phyloP scores from a whole-genome alignment of 2,329 filamentous ascomycete species.

The Fusarium austroafricanum region DNA sequence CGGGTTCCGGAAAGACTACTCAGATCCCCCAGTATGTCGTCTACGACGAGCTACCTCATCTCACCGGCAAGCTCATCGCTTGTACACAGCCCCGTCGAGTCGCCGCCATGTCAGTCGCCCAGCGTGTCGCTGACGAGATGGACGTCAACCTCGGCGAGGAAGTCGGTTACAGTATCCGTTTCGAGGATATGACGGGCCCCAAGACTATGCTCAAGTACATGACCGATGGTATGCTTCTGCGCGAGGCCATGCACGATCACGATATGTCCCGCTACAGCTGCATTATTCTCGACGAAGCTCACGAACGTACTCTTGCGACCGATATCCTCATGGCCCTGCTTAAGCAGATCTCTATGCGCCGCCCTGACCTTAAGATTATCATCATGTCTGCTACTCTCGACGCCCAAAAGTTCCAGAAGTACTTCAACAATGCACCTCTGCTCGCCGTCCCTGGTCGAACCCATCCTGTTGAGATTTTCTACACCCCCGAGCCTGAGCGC shows the following conservation, averaged over 20 bases:
- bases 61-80: constrained; percentile 87
- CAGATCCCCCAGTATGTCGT: constrained; percentile 99
- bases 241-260: constrained; percentile 97
- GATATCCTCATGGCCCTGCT: constrained; percentile 97
- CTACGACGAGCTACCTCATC: constrained; percentile 93
- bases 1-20: constrained; percentile 98
- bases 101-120: constrained; percentile 97
- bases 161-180: constrained; percentile 98
- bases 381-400: constrained; percentile 99
- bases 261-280: constrained; percentile 92
- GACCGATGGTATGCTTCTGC: constrained; percentile 98
- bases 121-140: constrained; percentile 97
- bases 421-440: constrained; percentile 94
- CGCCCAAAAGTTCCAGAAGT: constrained; percentile 96
- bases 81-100: constrained; percentile 98
- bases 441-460: constrained; percentile 95
- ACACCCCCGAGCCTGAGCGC: constrained; percentile 93
- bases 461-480: constrained; percentile 97
- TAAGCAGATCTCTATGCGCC: constrained; percentile 85
- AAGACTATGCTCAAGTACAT: constrained; percentile 98
- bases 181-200: constrained; percentile 91
- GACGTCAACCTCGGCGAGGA: constrained; percentile 93
- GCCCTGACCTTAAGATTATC: constrained; percentile 95
- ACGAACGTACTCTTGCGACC: constrained; percentile 96
- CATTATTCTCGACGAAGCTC: constrained; percentile 98